Evolutionary conservation across 257 asterid genomes (phyloP).

Genomic region (Capsicum pubescens): DNA sequence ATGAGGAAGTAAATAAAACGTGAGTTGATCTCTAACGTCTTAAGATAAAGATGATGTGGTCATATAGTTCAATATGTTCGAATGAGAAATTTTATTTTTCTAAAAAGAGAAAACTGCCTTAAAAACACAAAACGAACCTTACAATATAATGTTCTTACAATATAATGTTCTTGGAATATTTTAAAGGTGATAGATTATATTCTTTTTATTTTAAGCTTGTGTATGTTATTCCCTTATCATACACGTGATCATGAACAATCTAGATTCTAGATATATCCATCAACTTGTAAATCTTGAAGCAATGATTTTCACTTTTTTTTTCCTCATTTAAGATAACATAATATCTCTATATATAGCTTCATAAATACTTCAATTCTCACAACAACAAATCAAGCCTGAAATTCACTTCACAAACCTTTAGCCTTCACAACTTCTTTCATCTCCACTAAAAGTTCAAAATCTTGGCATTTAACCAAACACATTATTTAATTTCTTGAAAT

Average conservation of each 20-base stretch:
- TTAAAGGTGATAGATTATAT: slow-evolving; percentile 1
- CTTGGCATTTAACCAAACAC: neutral
- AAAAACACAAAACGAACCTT: neutral
- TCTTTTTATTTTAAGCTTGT: neutral
- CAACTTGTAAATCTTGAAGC: neutral
- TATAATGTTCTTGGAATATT: neutral
- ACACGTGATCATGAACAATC: neutral
- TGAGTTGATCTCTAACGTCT: neutral
- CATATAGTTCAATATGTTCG: neutral
- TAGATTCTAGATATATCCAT: slow-evolving; percentile 15
- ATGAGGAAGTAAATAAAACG: neutral
- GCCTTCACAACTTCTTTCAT: neutral
- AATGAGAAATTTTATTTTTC: neutral
- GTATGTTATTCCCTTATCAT: neutral
- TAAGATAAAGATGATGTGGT: neutral
- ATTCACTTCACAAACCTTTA: neutral
- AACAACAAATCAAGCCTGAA: neutral
- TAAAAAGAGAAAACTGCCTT: neutral
- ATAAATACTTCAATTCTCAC: neutral
- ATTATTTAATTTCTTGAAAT: neutral
- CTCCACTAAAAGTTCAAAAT: neutral
- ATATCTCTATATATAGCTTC: neutral
- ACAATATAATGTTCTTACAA: neutral
- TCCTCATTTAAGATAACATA: neutral
- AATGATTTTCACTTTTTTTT: neutral